These are phyloP conservation scores for Alternaria conjuncta DNA, from an alignment of 2,329 filamentous ascomycete species.

Conservation along the genomic window DNA sequence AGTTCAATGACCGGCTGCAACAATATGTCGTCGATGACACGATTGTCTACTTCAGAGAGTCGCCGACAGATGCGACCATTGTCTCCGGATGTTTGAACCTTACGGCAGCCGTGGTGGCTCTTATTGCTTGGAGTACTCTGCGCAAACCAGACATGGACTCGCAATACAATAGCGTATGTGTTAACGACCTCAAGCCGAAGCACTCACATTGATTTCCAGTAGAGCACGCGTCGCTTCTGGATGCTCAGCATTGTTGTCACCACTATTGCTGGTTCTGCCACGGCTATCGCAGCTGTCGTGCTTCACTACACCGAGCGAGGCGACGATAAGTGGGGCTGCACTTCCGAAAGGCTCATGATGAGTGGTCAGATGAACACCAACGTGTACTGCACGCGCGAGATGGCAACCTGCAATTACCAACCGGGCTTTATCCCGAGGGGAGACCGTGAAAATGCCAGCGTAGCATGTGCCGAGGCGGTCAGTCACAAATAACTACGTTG, in stretches of 20 bases:
- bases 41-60: slow-evolving; percentile 34
- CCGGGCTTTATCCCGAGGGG: slow-evolving; percentile 16
- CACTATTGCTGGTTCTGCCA: slow-evolving; percentile 17
- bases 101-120: slow-evolving; percentile 27
- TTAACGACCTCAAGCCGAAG: not conserved
- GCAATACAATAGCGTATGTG: slow-evolving; percentile 30
- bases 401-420: slow-evolving; percentile 35
- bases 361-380: slow-evolving; percentile 33
- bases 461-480: slow-evolving; percentile 38
- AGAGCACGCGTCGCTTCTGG: slow-evolving; percentile 39
- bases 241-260: slow-evolving; percentile 28
- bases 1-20: slow-evolving; percentile 25
- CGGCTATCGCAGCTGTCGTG: slow-evolving; percentile 31
- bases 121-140: slow-evolving; percentile 35
- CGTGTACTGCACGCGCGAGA: slow-evolving; percentile 36
- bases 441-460: slow-evolving; percentile 15
- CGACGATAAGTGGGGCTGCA: slow-evolving; percentile 33
- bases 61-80: slow-evolving; percentile 36
- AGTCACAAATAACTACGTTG: slow-evolving; percentile 9
- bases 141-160: slow-evolving; percentile 33
- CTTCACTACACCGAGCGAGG: slow-evolving; percentile 36
- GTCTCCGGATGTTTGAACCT: slow-evolving; percentile 35
- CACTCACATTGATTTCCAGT: slow-evolving; percentile 8
- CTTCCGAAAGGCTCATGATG: slow-evolving; percentile 25
- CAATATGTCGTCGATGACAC: slow-evolving; percentile 29